A percentile compares a stretch with the other conserved stretches of the same genome.
Conservation (phyloP, 768 basidiomycete genomes). For the Phaffia australis region DNA sequence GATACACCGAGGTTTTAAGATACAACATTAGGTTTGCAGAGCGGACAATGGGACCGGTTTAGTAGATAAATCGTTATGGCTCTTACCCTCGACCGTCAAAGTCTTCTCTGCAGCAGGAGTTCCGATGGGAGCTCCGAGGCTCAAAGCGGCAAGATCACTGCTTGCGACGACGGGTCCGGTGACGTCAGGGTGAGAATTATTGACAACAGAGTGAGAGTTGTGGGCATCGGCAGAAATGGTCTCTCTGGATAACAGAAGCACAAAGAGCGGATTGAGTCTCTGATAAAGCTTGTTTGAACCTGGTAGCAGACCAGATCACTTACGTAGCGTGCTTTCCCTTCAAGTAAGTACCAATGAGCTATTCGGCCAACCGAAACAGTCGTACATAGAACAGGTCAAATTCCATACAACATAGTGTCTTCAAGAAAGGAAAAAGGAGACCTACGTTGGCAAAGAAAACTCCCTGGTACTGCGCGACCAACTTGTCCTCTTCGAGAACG, state of each 20-base stretch:
- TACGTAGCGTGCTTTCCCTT: constrained; percentile 19
- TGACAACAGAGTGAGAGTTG: not conserved
- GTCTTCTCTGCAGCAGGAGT: not conserved
- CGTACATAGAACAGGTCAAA: not conserved
- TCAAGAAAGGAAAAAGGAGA: not conserved
- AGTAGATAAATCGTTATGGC: too few species aligned
- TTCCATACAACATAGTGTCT: not conserved
- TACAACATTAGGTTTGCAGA: not conserved
- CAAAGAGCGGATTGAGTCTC: not conserved
- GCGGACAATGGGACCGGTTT: not conserved
- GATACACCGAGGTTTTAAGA: not conserved
- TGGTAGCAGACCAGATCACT: not conserved
- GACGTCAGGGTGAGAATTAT: not conserved
- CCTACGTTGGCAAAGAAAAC: not conserved
- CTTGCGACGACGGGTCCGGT: constrained; percentile 11
- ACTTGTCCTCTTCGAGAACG: constrained; percentile 21
- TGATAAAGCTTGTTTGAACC: not conserved
- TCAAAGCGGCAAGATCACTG: not conserved
- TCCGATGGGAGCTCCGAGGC: not conserved
- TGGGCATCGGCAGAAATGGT: not conserved
- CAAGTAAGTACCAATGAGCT: constrained; percentile 5
- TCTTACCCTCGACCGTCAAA: not conserved
- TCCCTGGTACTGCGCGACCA: constrained; percentile 13
- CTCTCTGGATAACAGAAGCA: not conserved
- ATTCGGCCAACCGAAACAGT: not conserved